Evolutionary conservation across 768 basidiomycete genomes (phyloP).

Genomic region (Floccularia luteovirens): DNA sequence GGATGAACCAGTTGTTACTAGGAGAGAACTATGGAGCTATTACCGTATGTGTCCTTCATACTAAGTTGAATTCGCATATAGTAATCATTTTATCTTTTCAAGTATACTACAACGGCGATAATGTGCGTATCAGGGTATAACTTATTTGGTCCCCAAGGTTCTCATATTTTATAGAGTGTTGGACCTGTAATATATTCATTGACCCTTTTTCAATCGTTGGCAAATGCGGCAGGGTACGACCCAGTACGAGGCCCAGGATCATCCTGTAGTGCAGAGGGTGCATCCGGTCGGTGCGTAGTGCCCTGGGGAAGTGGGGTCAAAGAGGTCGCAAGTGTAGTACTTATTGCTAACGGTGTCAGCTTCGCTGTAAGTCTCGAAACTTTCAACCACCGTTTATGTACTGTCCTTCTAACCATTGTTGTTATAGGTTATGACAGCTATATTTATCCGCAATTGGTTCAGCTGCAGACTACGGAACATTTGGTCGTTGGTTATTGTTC

Average conservation of each 20-base stretch:
- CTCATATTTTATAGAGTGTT: slow-evolving; percentile 43
- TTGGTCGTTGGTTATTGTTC: slow-evolving; percentile 76
- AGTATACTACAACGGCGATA: slow-evolving; percentile 84
- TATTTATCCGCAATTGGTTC: slow-evolving; percentile 79
- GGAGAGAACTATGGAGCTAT: slow-evolving; percentile 74
- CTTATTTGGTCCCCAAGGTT: neutral
- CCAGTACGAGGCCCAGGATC: slow-evolving; percentile 63
- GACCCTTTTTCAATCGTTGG: slow-evolving; percentile 70
- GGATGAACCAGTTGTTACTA: slow-evolving; percentile 64
- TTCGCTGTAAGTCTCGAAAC: slow-evolving; percentile 60
- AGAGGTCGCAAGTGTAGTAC: slow-evolving; percentile 66
- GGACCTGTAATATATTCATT: slow-evolving; percentile 63
- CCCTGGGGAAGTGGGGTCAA: slow-evolving; percentile 74
- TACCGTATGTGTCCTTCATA: slow-evolving; percentile 48
- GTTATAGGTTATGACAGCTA: slow-evolving; percentile 66
- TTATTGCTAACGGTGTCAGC: slow-evolving; percentile 68
- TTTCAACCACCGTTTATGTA: too few relatives aligned
- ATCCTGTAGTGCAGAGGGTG: slow-evolving; percentile 43
- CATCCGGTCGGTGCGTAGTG: slow-evolving; percentile 71
- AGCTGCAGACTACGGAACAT: slow-evolving; percentile 66
- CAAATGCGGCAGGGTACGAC: slow-evolving; percentile 68
- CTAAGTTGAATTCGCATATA: too few relatives aligned
- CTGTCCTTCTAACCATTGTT: too few relatives aligned
- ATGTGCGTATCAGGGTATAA: slow-evolving; percentile 30
- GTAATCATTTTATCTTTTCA: slow-evolving; percentile 2